Percentiles rank a stretch among this genome's conserved stretches.
Conservation (phyloP, 805 yeast species). For the Nematodospora valgi region DNA sequence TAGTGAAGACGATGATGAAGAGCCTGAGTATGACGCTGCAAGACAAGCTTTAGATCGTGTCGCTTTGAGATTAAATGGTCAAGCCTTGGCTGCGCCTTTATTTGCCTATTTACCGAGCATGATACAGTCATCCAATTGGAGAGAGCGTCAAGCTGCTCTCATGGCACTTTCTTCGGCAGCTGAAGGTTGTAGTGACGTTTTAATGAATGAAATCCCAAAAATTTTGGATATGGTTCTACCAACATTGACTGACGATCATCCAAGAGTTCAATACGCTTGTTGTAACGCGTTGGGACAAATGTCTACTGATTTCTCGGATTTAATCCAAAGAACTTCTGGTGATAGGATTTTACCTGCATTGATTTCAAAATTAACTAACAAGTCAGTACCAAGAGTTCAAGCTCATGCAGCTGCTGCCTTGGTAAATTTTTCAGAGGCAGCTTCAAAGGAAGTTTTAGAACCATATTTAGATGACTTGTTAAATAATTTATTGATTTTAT, state of each 20-base stretch:
- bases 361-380: slow-evolving; percentile 70
- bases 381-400: slow-evolving; percentile 86
- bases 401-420: slow-evolving; percentile 98
- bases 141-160: slow-evolving; percentile 92
- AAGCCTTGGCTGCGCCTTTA: slow-evolving; percentile 76
- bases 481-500: slow-evolving; percentile 65
- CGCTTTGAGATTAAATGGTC: slow-evolving; percentile 79
- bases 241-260: slow-evolving; percentile 77
- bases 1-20: slow-evolving; percentile 74
- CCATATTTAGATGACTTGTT: slow-evolving; percentile 88
- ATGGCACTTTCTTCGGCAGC: slow-evolving; percentile 98
- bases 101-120: slow-evolving; percentile 84
- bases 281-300: slow-evolving; percentile 97
- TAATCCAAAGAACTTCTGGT: slow-evolving; percentile 78
- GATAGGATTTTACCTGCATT: slow-evolving; percentile 81
- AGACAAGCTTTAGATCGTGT: slow-evolving; percentile 93
- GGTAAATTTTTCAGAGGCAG: slow-evolving; percentile 92
- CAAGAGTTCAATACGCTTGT: slow-evolving; percentile 95
- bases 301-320: slow-evolving; percentile 92
- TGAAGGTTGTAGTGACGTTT: slow-evolving; percentile 91
- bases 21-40: slow-evolving; percentile 84
- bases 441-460: slow-evolving; percentile 79
- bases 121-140: slow-evolving; percentile 77
- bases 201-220: slow-evolving; percentile 76
- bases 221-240: slow-evolving; percentile 85